Evolutionary conservation across 2,329 filamentous ascomycete species (phyloP).

Genomic region (Erysiphe pulchra): DNA sequence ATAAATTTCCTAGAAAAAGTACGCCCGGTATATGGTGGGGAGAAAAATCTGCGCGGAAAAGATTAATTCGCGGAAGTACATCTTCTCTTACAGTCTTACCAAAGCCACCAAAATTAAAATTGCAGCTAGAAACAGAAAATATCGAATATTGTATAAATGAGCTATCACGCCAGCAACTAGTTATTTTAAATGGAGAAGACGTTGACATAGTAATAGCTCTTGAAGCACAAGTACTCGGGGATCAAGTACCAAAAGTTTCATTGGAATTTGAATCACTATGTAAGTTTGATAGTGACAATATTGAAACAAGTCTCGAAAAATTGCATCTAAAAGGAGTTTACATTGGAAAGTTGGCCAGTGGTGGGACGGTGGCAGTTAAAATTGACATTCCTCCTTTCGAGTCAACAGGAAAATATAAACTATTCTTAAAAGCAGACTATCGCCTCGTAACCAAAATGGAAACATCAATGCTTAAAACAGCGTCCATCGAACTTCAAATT

Average conservation of each 20-base stretch:
- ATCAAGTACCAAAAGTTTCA: constrained; percentile 21
- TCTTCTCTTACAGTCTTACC: constrained; percentile 49
- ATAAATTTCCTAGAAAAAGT: constrained; percentile 23
- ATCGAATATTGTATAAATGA: constrained; percentile 75
- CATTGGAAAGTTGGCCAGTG: constrained; percentile 18
- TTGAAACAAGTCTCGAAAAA: constrained; percentile 1
- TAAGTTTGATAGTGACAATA: neutral
- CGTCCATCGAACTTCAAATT: constrained; percentile 43
- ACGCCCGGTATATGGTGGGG: constrained; percentile 25
- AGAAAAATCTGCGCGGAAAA: constrained; percentile 18
- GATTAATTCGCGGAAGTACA: constrained; percentile 22
- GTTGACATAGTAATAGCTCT: constrained; percentile 48
- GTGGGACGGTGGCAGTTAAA: constrained; percentile 18
- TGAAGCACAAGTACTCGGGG: constrained; percentile 40
- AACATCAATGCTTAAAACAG: constrained; percentile 53
- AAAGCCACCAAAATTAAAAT: constrained; percentile 74
- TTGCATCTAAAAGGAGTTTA: constrained; percentile 3
- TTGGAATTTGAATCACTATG: constrained; percentile 10
- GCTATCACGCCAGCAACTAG: constrained; percentile 37
- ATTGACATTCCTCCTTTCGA: constrained; percentile 25
- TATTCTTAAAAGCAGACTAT: constrained; percentile 54
- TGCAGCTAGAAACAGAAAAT: constrained; percentile 34
- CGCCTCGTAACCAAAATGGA: constrained; percentile 53
- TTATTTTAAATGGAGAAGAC: constrained; percentile 61
- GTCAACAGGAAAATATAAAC: constrained; percentile 29